Evolutionary conservation across 176 grass and related monocot species (phyloP), one percentile per base, ranked within the genome.

Genomic region (Raddia distichophylla): DNA sequence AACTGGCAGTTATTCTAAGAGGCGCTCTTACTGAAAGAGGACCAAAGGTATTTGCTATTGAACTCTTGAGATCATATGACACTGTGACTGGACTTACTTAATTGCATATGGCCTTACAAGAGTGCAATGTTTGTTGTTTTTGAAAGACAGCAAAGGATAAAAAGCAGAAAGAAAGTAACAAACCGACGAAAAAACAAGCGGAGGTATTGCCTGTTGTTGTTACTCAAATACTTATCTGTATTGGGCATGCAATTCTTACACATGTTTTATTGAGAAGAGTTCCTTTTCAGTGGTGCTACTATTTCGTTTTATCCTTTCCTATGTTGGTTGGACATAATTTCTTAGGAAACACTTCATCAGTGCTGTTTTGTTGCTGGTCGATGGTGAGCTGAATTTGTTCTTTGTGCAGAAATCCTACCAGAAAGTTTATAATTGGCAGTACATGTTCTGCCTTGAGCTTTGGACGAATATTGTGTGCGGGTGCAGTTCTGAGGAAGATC

Each of bases 361-460:
- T 80, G 19, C 79, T 86, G 70, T 71, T 61, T 46, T 69, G 35
- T 76, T 67, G n/a, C 57, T 65, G 35, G 35, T 51, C 61, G 56
- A 65, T 80, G 47, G 40, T 83, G 56, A 49, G 65, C 40, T 84
- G 40, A 74, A 67, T 49, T 66, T 86, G 16, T 71, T 78, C 53
- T 75, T 86, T 86, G 11, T 89, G 73, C 86, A 98, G 95, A 98
- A 98, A 91, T 83, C 92, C 44, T 93, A 98, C 62, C 95, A 94
- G 76, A 94, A 89, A 50, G 86, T 94, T 72, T 98, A 91, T 83
- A 90, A 98, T 80, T 98, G 95, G 92, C 95, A 98, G 84, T 98
- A 92, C 84, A 94, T 98, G 89, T 92, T 98, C 64, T 98, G 95
- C 79, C 92, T 98, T 74, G 92, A 98, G 84, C 86, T 98, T 73